Base-by-base conservation (phyloP, 371 early-diverging fungal genomes). In the Actinomortierella ambigua region DNA sequence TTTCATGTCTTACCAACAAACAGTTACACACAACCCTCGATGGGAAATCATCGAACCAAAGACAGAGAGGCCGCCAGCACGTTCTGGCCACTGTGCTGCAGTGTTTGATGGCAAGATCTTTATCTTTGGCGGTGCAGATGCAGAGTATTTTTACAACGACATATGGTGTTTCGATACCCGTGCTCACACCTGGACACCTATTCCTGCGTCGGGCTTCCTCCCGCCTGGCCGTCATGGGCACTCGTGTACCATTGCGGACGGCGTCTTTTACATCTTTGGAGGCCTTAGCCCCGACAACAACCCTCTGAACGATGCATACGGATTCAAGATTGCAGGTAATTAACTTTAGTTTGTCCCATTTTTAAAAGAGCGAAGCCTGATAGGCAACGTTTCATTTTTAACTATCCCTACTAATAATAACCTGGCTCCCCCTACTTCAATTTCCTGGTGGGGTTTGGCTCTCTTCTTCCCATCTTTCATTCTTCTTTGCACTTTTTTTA, bases 121-220 rank as follows among this genome's bases (percentile, higher is more conserved):
- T 61, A 79, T 89, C 42, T 92, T 91, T 69, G 92, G 92, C 59
- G 93, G 93, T 47, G 86, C 82, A 46, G 84, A 92, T 61, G 87
- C 88, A 52, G 82, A 85, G 18, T 76, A 73, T 41, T 82, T 86
- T 58, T 89, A 84, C 60, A 90, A 90, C 59, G 93, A 93, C 65
- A 79, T 91, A 59, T 93, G 92, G 93, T 76, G 79, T 5, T 90
- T 85, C 59, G 89, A 89, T 65, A 65, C 88, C 18, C 79, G 81
- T 24, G 79, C 81, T 2, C 61, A 81, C 24, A 63, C 75, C n/a
- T 93, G 93, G 93, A 56, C 77, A 3, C 82, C 77, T 52, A 78
- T 92, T 17, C 78, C 82, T 18, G 87, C 88, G 1, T 83, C 82
- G 13, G 92, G 91, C 4, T 86, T 82, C 43, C 79, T 83, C 9